A percentile compares a stretch with the other conserved stretches of the same genome.
Conservation (phyloP, 495 filamentous ascomycete genomes). For the Neurospora terricola region DNA sequence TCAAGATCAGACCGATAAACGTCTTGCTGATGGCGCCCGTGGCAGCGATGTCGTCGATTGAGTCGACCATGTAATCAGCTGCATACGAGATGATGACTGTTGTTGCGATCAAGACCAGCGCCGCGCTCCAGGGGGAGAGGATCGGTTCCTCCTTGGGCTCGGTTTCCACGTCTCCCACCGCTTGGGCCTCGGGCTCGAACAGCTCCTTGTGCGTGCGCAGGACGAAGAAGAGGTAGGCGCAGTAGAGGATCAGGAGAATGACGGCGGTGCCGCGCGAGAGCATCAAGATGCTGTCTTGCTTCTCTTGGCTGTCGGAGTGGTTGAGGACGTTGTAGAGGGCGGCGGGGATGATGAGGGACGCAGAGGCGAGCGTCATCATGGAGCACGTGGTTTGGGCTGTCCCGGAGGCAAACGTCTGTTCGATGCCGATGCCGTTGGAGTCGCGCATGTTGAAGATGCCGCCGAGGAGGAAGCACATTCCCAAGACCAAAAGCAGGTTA, state of each 20-base stretch:
- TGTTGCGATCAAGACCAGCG: conserved; percentile 57
- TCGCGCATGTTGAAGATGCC: conserved; percentile 52
- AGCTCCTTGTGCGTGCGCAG: conserved; percentile 69
- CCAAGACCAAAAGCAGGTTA: conserved; percentile 88
- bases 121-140: conserved; percentile 63
- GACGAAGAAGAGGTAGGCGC: conserved; percentile 87
- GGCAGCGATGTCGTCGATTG: conserved; percentile 80
- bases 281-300: conserved; percentile 57
- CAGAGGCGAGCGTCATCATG: conserved; percentile 83
- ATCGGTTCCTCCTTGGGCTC: conserved; percentile 44
- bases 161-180: conserved; percentile 28
- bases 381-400: conserved; percentile 95
- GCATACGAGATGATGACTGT: conserved; percentile 83
- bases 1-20: conserved; percentile 90
- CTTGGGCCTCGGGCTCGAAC: conserved; percentile 57
- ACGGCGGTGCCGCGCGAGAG: conserved; percentile 87
- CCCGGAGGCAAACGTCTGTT: conserved; percentile 75
- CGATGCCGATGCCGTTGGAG: conserved; percentile 31
- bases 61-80: conserved; percentile 87
- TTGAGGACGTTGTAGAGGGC: conserved; percentile 44
- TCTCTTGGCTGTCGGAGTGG: conserved; percentile 25
- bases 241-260: conserved; percentile 79
- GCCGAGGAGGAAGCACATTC: conserved; percentile 92
- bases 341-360: conserved; percentile 90
- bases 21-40: conserved; percentile 83